Evolutionary conservation across 257 asterid genomes (phyloP).

Genomic region (Nicotiana obtusifolia): DNA sequence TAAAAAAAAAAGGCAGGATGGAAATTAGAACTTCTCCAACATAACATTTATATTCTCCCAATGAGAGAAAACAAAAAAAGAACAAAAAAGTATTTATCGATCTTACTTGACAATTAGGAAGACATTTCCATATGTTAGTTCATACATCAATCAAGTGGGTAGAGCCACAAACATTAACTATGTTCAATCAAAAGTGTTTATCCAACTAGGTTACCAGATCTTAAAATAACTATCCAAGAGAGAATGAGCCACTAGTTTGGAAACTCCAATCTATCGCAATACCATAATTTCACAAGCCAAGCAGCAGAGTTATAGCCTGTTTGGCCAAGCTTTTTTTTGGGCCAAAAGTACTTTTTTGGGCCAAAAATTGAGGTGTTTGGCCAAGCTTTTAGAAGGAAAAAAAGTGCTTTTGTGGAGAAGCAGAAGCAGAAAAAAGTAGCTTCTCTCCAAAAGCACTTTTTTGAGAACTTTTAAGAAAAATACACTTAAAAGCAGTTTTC

Average conservation of each 20-base stretch:
- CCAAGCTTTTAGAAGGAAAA: too few relatives aligned
- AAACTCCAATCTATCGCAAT: not conserved
- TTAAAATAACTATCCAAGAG: not conserved
- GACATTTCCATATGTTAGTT: not conserved
- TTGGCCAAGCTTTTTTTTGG: too few relatives aligned
- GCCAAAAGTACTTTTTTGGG: too few relatives aligned
- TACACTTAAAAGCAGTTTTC: too few relatives aligned
- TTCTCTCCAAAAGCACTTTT: too few relatives aligned
- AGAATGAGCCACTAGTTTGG: not conserved
- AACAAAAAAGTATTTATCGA: too few relatives aligned
- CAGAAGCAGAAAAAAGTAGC: too few relatives aligned
- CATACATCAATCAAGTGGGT: not conserved
- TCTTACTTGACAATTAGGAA: not conserved
- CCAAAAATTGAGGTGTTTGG: too few relatives aligned
- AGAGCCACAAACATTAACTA: constrained; percentile 1
- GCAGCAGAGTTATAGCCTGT: not conserved
- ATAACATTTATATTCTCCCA: not conserved
- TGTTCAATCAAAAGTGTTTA: not conserved
- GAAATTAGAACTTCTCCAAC: not conserved
- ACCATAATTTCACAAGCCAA: not conserved
- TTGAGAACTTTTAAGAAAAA: too few relatives aligned
- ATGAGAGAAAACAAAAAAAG: not conserved
- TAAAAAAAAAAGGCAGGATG: not conserved
- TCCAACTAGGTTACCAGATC: not conserved
- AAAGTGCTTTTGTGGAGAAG: too few relatives aligned